phyloP scores from a whole-genome alignment of 1,139 yeast genomes.

The Pichia sp. region DNA sequence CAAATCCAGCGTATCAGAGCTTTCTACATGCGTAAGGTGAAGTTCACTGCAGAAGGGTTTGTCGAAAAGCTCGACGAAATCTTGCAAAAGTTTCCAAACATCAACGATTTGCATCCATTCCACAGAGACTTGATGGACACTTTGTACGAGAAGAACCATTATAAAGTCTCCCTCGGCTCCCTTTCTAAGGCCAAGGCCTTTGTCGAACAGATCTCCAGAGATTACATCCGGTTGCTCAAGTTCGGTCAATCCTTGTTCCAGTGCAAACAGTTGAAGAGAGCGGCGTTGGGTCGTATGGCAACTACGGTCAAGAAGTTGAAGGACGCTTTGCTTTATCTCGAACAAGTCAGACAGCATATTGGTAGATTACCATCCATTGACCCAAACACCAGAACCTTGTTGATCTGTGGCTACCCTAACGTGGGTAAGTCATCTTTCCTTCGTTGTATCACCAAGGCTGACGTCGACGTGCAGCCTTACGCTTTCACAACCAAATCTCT shows the following conservation, averaged over 20 bases:
- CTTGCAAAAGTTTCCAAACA: conserved; percentile 86
- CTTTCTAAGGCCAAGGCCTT: conserved; percentile 89
- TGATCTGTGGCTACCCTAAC: conserved; percentile 98
- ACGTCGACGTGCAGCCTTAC: conserved; percentile 98
- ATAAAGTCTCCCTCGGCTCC: conserved; percentile 95
- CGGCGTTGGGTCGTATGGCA: conserved; percentile 99
- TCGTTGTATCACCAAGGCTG: conserved; percentile 92
- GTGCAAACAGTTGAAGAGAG: conserved; percentile 96
- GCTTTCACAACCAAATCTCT: conserved; percentile 96
- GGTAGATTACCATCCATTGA: conserved; percentile 98
- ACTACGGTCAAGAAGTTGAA: conserved; percentile 91
- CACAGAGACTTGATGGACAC: conserved; percentile 98
- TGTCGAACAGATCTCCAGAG: conserved; percentile 94
- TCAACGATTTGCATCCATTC: conserved; percentile 96
- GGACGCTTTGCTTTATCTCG: conserved; percentile 88
- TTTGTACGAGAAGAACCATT: conserved; percentile 94
- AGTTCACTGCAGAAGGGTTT: conserved; percentile 93
- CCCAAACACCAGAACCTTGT: conserved; percentile 95
- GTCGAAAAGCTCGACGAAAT: conserved; percentile 85
- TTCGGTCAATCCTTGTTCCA: conserved; percentile 97
- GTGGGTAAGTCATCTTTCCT: conserved; percentile 97
- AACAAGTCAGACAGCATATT: conserved; percentile 98
- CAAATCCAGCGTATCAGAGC: conserved; percentile 94
- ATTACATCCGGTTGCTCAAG: conserved; percentile 86
- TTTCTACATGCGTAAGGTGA: conserved; percentile 97